Evolutionary conservation across 495 filamentous ascomycete genomes (phyloP), one percentile per base, ranked within the genome.

Genomic region (Hyphodiscus hymeniophilus): DNA sequence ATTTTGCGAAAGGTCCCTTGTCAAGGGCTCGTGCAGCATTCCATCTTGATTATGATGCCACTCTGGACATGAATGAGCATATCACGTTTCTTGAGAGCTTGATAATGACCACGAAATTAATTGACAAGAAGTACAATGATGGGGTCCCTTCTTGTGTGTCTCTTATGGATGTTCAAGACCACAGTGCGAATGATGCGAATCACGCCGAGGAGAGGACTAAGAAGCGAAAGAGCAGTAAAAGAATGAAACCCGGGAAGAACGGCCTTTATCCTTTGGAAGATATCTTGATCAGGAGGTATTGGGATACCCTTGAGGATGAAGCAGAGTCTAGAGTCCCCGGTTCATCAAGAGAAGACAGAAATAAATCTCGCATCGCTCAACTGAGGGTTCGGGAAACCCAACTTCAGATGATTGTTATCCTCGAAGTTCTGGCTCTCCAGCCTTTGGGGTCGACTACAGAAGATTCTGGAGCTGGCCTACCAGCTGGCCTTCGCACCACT

Each of bases 1-100:
- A 95, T 62, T 98, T 97, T 70, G 86, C 91, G 16, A 98, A 98
- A 70, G 92, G 92, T 1, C 89, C 92, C 3, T 71, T 97, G 17
- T 85, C 94, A n/a, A 77, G 89, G 57, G 88, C 87, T 17, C 76
- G 92, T 45, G 82, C 81, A 39, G 78, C 80, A 28, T 88, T 94
- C 51, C 77, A 84, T 54, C 63, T 76, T 21, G 69, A 77, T 21
- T 70, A 62, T 47, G 73, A 77, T 45, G 61, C 66, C 5, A 69
- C 65, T 38, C 62, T 77, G n/a, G 71, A 76, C 13, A 71, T 68
- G 61, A 59, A 69, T 54, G 74, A 85, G 38, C 66, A 94, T 3
- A 64, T 82, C 38, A 69, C 71, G 1, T 92, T 84, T 49, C 69
- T 95, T 20, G 76, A 82, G 52, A 76, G 77, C 39, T 72, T 86